Evolutionary conservation across 1,284 basidiomycete species (phyloP).

Genomic region (Ganoderma lingzhi): DNA sequence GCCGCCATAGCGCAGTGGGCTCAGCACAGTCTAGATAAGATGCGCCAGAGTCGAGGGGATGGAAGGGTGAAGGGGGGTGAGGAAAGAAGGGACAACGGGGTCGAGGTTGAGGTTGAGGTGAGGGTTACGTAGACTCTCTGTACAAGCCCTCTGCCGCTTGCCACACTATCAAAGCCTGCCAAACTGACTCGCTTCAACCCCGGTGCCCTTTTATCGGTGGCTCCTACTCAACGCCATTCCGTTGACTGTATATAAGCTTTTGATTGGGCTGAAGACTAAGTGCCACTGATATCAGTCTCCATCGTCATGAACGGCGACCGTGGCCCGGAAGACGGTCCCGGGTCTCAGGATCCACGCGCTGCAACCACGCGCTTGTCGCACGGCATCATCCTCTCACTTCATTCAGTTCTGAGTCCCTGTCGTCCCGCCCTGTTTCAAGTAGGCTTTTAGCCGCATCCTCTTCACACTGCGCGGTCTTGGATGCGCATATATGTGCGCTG

Average conservation of each 20-base stretch:
- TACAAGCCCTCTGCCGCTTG: conserved; percentile 21
- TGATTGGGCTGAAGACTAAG: background rate
- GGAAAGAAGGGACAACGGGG: conserved; percentile 10
- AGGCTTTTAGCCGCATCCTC: conserved; percentile 1
- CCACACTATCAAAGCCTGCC: conserved; percentile 29
- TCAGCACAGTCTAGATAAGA: conserved; percentile 7
- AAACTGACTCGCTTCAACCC: conserved; percentile 30
- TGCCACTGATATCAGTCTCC: background rate
- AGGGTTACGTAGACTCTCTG: conserved; percentile 32
- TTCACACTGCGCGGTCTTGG: background rate
- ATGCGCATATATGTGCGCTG: conserved; percentile 2
- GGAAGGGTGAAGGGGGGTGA: conserved; percentile 10
- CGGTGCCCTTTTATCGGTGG: conserved; percentile 7
- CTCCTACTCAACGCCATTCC: background rate
- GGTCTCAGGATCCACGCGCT: background rate
- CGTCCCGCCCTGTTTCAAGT: background rate
- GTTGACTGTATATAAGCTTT: background rate
- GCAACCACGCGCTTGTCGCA: conserved; percentile 1
- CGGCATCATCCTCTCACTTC: background rate
- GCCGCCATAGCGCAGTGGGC: conserved; percentile 50
- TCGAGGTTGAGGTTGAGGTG: conserved; percentile 30
- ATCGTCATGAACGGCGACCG: background rate
- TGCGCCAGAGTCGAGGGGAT: conserved; percentile 21
- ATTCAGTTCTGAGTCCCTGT: background rate
- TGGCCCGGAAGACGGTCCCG: background rate